These are phyloP conservation scores for Suillus plorans DNA, from an alignment of 768 basidiomycete species.

Conservation along the genomic window DNA sequence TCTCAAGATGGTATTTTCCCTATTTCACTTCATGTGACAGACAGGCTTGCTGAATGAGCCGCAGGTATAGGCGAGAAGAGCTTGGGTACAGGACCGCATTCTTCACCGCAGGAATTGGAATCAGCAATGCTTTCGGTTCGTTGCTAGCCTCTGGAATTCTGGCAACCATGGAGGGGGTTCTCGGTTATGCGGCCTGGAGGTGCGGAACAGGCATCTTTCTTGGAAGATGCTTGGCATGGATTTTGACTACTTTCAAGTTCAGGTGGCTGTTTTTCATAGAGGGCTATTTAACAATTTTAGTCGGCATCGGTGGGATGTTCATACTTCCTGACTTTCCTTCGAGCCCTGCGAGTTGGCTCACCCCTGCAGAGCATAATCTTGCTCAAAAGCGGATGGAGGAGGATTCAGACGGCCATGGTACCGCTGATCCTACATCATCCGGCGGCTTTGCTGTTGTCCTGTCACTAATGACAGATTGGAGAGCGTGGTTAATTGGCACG, in stretches of 20 bases:
- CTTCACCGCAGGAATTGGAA: conserved; percentile 66
- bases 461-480: conserved; percentile 67
- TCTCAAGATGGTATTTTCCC: conserved; percentile 57
- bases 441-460: conserved; percentile 43
- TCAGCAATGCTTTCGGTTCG: conserved; percentile 78
- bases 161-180: conserved; percentile 59
- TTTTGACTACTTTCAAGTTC: conserved; percentile 36
- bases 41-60: neutral
- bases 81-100: conserved; percentile 65
- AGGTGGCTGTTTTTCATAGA: conserved; percentile 73
- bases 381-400: conserved; percentile 59
- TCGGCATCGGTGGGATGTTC: conserved; percentile 51
- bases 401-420: conserved; percentile 52
- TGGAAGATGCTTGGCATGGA: neutral
- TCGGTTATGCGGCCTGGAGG: conserved; percentile 73
- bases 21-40: neutral
- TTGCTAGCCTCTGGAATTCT: conserved; percentile 74
- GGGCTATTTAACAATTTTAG: conserved; percentile 51
- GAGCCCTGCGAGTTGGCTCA: conserved; percentile 54
- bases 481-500: conserved; percentile 77
- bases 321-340: conserved; percentile 72
- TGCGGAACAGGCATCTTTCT: conserved; percentile 26
- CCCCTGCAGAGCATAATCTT: conserved; percentile 49
- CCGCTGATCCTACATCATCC: conserved; percentile 37
- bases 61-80: conserved; percentile 65